phyloP scores from a whole-genome alignment of 495 filamentous ascomycete genomes.

The Penicillium antarcticum region DNA sequence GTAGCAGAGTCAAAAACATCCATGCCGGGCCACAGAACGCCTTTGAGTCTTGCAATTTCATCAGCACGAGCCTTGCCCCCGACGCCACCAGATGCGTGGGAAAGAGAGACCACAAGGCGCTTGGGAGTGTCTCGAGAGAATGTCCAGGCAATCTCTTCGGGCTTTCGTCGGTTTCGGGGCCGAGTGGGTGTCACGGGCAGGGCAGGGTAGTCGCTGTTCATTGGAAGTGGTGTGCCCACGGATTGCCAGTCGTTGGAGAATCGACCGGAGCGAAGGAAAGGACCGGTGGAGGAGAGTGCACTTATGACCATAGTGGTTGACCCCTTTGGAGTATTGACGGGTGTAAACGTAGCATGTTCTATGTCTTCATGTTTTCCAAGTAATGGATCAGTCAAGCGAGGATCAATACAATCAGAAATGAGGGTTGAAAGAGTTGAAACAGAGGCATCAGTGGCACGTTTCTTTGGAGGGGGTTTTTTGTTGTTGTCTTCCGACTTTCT shows the following conservation, averaged over 20 bases:
- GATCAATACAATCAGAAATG: conserved; percentile 31
- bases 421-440: not conserved
- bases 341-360: not conserved
- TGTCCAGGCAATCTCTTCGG: not conserved
- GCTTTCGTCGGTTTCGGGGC: not conserved
- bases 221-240: conserved; percentile 2
- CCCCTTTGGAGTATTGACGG: not conserved
- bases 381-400: conserved; percentile 28
- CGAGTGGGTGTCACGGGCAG: conserved; percentile 23
- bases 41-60: conserved; percentile 60
- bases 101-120: conserved; percentile 1
- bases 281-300: not conserved
- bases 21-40: conserved; percentile 80
- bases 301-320: not conserved
- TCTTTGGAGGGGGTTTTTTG: not conserved
- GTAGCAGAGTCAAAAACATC: conserved; percentile 83
- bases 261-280: not conserved
- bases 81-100: not conserved
- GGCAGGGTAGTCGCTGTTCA: conserved; percentile 5
- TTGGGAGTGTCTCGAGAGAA: conserved; percentile 8
- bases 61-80: conserved; percentile 33
- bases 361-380: conserved; percentile 1
- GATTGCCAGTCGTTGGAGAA: conserved; percentile 12
- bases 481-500: conserved; percentile 20
- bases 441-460: not conserved